Base-by-base conservation (phyloP, 352 stramenopile genomes). In the Phytophthora constricta region DNA sequence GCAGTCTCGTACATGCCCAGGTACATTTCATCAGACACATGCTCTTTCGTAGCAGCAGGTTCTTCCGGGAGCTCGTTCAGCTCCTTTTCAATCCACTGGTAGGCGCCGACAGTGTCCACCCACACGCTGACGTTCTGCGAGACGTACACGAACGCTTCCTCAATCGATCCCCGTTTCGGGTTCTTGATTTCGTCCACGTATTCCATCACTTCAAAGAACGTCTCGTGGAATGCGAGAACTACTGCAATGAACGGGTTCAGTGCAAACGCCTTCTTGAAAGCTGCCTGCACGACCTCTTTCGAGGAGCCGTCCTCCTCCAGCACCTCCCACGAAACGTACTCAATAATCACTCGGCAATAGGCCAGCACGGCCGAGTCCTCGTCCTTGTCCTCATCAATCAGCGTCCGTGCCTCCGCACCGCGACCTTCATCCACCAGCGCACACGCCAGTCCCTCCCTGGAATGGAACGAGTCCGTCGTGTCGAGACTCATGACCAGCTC, bases 281-380 rank as follows among this genome's bases (percentile, higher is more conserved):
- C 86, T 23, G 77, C 80, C 28, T 79, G 86, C 28, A 96, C 86
- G 20, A 93, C 68, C 26, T 91, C 77, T 63, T 95, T 86, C 1
- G 83, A 93, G 8, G 88, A 93, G 3, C 84, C 86, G 22, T 82
- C 68, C 54, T 96, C 88, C 60, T 96, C 88, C 20, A 96, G 72
- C 49, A 96, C 88, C 62, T 96, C 88, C 88, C 88, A 96, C 20
- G 84, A 93, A 37, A 96, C 86, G 71, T 96, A 96, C 62, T 96
- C 88, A 34, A 96, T 76, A 28, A 96, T 86, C 46, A 94, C 87
- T 27, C 80, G 84, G 52, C 86, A 95, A 61, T 95, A 96, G 25
- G 87, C 88, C 5, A 96, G 65, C 55, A 96, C 76, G 1, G 85
- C 80, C 34, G 88, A 92, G 13, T 76, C 46, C 13, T 82, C 62